Percentiles rank a stretch among this genome's conserved stretches.
phyloP scores from a whole-genome alignment of 2,329 filamentous ascomycete genomes.

The Aspergillus eucalypticola region DNA sequence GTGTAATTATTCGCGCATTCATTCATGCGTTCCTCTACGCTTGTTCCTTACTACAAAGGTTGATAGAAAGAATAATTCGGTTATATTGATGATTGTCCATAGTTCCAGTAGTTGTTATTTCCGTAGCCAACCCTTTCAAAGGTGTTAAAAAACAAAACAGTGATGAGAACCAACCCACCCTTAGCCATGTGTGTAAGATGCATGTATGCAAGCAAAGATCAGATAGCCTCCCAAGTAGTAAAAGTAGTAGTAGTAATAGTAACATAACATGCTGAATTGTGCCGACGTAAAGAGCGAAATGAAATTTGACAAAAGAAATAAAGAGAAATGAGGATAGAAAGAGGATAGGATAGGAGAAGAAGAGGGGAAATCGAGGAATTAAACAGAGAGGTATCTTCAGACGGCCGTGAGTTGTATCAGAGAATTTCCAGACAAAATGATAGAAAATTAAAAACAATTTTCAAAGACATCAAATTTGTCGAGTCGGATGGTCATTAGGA shows the following conservation, averaged over 20 bases:
- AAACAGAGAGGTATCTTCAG: conserved; percentile 21
- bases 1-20: no score
- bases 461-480: background rate
- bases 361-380: conserved; percentile 4
- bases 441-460: background rate
- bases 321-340: conserved; percentile 11
- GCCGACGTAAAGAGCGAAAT: background rate
- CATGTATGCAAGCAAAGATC: conserved; percentile 7
- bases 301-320: background rate
- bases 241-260: background rate
- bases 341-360: conserved; percentile 17
- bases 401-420: conserved; percentile 11
- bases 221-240: conserved; percentile 9
- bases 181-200: conserved; percentile 7
- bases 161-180: background rate
- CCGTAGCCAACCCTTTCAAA: background rate
- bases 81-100: background rate
- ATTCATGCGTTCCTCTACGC: no score
- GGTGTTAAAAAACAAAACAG: background rate
- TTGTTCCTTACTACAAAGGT: no score
- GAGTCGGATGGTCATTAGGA: background rate
- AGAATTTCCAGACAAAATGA: background rate
- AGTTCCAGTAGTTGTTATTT: background rate
- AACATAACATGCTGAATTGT: conserved; percentile 6
- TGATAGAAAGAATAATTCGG: no score